Percentiles rank a stretch among this genome's conserved stretches.
These are phyloP conservation scores for Epichloe baconii DNA, from an alignment of 2,329 filamentous ascomycete species.

Conservation along the genomic window DNA sequence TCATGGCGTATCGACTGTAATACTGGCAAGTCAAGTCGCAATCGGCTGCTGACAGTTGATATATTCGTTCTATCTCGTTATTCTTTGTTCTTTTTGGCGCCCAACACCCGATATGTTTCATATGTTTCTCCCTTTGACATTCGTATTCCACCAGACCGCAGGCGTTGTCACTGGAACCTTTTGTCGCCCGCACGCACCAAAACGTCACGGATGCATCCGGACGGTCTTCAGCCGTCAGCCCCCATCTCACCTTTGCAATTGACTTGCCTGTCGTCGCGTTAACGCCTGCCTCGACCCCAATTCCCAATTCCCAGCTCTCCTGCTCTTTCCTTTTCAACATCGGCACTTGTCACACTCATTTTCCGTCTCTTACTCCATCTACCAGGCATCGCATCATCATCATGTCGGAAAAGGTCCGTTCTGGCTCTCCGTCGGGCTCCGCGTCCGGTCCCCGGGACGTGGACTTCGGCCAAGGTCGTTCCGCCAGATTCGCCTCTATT, in stretches of 20 bases:
- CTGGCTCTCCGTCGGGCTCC: conserved; percentile 1
- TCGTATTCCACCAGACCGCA: background rate
- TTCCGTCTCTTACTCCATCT: background rate
- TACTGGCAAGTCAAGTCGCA: background rate
- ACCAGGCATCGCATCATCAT: background rate
- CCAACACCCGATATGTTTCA: background rate
- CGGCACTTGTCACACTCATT: background rate
- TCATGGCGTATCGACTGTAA: background rate
- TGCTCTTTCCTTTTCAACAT: background rate
- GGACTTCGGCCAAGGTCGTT: conserved; percentile 10
- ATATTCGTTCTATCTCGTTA: background rate
- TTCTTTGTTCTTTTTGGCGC: background rate
- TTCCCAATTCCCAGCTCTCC: background rate
- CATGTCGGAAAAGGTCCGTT: conserved; percentile 16
- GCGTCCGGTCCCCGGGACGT: conserved; percentile 11
- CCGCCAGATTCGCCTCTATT: conserved; percentile 19
- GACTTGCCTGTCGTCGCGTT: background rate
- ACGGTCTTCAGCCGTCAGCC: background rate
- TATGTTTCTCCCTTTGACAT: background rate
- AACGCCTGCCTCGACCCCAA: background rate
- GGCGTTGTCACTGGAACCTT: background rate
- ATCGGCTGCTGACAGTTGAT: background rate
- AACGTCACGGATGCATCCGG: background rate
- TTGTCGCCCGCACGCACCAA: background rate
- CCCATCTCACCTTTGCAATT: background rate